Evolutionary conservation across 2,329 filamentous ascomycete genomes (phyloP).

Genomic region (Colletotrichum somersetense): DNA sequence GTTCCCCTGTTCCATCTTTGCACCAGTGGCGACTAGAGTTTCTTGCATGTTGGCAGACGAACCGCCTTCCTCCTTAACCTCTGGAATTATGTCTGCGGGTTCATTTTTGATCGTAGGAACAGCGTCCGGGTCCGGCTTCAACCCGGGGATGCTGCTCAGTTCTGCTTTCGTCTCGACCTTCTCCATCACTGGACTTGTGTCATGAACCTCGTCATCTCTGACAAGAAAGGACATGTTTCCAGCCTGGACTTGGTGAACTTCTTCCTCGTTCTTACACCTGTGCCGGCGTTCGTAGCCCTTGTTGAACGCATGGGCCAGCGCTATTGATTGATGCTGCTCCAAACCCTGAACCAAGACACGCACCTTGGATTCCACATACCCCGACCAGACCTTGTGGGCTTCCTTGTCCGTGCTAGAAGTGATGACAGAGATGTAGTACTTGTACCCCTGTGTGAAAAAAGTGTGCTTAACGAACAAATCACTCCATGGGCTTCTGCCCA

Average conservation of each 20-base stretch:
- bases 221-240: constrained; percentile 63
- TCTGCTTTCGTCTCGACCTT: constrained; percentile 40
- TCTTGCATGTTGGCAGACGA: constrained; percentile 29
- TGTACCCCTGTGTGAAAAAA: constrained; percentile 94
- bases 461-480: constrained; percentile 90
- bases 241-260: constrained; percentile 66
- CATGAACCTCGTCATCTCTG: constrained; percentile 51
- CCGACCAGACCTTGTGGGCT: constrained; percentile 87
- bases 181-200: constrained; percentile 38
- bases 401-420: constrained; percentile 87
- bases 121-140: constrained; percentile 50
- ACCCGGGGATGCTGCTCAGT: constrained; percentile 35
- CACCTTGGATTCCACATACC: constrained; percentile 93
- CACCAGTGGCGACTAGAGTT: neutral
- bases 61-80: constrained; percentile 31
- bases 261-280: constrained; percentile 68
- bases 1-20: neutral
- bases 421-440: constrained; percentile 93
- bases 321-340: constrained; percentile 83
- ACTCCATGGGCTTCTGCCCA: constrained; percentile 83
- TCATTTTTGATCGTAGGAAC: constrained; percentile 8
- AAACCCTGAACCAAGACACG: constrained; percentile 86
- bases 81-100: constrained; percentile 39
- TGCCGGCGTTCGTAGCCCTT: constrained; percentile 92
- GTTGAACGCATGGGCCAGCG: constrained; percentile 89